Conservation (phyloP, 495 filamentous ascomycete genomes). For the Cercophora samala region DNA sequence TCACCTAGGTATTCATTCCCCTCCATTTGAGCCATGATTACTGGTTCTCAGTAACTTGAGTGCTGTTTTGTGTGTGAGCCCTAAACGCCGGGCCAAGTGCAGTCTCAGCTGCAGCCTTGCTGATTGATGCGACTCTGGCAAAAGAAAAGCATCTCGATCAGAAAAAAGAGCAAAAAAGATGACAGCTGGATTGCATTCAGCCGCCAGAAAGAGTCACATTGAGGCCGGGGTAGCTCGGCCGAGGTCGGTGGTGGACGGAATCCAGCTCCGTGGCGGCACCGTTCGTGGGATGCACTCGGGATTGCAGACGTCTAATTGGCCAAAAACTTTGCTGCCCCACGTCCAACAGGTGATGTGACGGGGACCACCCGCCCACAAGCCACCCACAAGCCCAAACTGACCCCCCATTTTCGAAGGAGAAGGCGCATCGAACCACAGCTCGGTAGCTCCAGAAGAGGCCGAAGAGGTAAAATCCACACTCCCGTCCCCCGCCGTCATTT, state of each 20-base stretch:
- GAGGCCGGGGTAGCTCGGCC: constrained; percentile 16
- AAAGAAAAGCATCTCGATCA: background rate
- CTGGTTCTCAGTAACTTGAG: too few species aligned
- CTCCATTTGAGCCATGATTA: background rate
- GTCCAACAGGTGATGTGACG: background rate
- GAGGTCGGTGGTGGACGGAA: constrained; percentile 19
- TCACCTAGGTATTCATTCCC: too few species aligned
- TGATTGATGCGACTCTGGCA: background rate
- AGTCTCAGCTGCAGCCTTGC: background rate
- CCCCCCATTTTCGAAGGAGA: background rate
- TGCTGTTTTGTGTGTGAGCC: background rate
- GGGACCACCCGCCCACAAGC: background rate
- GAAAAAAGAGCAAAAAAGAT: background rate
- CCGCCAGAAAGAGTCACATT: background rate
- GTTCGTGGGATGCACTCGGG: background rate
- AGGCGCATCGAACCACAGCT: constrained; percentile 5
- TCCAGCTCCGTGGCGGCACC: constrained; percentile 9
- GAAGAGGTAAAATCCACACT: constrained; percentile 1
- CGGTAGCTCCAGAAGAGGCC: constrained; percentile 7
- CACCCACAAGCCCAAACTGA: background rate
- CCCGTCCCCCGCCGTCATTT: constrained; percentile 2
- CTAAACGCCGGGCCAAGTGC: background rate
- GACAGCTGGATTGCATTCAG: constrained; percentile 3
- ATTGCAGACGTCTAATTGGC: background rate
- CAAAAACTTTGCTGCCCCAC: constrained; percentile 19